Evolutionary conservation across 2,329 filamentous ascomycete species (phyloP), one percentile per base, ranked within the genome.

Genomic region (Phaeosphaeria sp.): DNA sequence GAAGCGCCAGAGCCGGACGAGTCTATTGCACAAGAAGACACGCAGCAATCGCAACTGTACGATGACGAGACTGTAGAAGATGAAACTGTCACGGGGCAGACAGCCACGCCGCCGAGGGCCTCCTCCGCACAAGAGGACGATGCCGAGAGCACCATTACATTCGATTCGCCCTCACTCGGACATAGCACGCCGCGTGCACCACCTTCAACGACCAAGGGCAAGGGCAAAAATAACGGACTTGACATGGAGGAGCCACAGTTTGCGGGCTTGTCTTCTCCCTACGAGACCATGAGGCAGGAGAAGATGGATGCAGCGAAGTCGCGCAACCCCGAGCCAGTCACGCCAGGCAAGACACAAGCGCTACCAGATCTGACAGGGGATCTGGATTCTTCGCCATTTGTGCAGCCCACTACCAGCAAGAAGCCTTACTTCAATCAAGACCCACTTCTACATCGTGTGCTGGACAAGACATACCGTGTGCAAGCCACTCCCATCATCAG

Each of bases 381-480:
- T 2, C 75, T 75, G 25, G 73, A 77, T 15, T 82, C 81, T 76
- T 88, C 79, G 75, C 87, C 72, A 65, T 87, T 78, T 79, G 82
- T 71, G 76, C 81, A 68, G 77, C 74, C 75, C 20, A 75, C 71
- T 0, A 68, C 72, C 1, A 59, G 66, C 9, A 73, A 72, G 78
- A 69, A 63, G 47, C 49, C 61, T 1, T 53, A 61, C 23, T 27
- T 55, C 75, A 81, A 78, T 68, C 86, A 87, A 59, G 92, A 97
- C 72, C 91, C 91, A 2, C 83, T 98, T 9, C 84, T 99, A 42
- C 94, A 98, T 76, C 91, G 90, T 57, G 84, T 98, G n/a, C 86
- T 96, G 5, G 93, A 98, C 81, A 97, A 96, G 79, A 97, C 91
- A 56, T 99, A 96, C 80, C 91, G 94, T 30, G 84, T 99, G 22